Conservation (phyloP, 352 stramenopile species). For the Pythium biforme region DNA sequence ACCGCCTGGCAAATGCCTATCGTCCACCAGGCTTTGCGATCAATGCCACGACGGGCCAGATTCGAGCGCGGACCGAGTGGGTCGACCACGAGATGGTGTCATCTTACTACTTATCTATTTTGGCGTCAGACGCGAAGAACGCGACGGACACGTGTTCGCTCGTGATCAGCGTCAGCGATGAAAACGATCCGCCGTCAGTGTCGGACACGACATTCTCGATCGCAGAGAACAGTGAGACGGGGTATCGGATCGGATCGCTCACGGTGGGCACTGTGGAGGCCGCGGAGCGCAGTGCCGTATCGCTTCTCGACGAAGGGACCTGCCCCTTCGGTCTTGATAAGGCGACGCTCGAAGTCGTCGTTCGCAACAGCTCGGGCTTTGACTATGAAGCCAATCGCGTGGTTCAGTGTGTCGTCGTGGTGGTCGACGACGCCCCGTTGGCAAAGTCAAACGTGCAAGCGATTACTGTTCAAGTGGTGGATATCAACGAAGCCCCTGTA, state of each 20-base stretch:
- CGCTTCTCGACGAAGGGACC: slow-evolving; percentile 14
- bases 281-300: slow-evolving; percentile 13
- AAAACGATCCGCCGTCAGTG: slow-evolving; percentile 19
- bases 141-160: slow-evolving; percentile 9
- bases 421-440: slow-evolving; percentile 19
- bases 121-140: slow-evolving; percentile 10
- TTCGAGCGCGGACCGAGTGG: slow-evolving; percentile 24
- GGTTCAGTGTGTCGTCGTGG: slow-evolving; percentile 11
- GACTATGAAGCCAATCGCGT: slow-evolving; percentile 27
- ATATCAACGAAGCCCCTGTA: slow-evolving; percentile 29
- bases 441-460: slow-evolving; percentile 11
- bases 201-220: slow-evolving; percentile 6
- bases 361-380: slow-evolving; percentile 18
- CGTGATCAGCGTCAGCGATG: slow-evolving; percentile 11
- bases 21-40: slow-evolving; percentile 24
- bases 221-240: slow-evolving; percentile 14
- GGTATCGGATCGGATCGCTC: slow-evolving; percentile 23
- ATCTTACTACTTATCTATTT: slow-evolving; percentile 2
- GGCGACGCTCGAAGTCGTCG: slow-evolving; percentile 13
- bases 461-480: slow-evolving; percentile 17
- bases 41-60: slow-evolving; percentile 10
- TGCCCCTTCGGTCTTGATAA: slow-evolving; percentile 30
- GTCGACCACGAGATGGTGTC: slow-evolving; percentile 24
- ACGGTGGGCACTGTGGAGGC: slow-evolving; percentile 8
- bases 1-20: background rate